Evolutionary conservation across 805 yeast genomes (phyloP).

Genomic region (Pichia manshurica): DNA sequence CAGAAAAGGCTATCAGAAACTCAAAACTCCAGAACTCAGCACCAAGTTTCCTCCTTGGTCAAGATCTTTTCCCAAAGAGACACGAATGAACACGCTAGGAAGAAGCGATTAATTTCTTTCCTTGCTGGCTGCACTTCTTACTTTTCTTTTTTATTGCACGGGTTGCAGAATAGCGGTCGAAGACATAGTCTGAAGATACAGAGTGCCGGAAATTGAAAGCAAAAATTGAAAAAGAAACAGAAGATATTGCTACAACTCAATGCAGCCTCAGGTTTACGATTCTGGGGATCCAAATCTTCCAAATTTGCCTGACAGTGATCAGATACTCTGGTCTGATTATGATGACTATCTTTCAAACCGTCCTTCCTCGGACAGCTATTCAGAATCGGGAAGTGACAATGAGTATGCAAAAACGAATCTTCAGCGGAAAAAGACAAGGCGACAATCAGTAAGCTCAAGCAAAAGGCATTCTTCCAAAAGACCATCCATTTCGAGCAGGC

Average conservation of each 20-base stretch:
- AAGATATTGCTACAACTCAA: background rate
- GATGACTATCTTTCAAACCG: slow-evolving; percentile 25
- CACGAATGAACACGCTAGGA: no score
- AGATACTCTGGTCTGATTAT: slow-evolving; percentile 28
- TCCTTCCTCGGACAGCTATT: background rate
- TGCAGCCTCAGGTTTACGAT: slow-evolving; percentile 28
- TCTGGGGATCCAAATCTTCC: slow-evolving; percentile 39
- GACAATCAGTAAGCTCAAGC: background rate
- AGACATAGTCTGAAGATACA: no score
- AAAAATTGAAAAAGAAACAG: no score
- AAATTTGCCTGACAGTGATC: slow-evolving; percentile 32
- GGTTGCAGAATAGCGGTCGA: no score
- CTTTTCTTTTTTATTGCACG: no score
- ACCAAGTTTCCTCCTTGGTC: no score
- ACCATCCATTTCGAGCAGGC: background rate
- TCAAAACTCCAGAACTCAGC: no score
- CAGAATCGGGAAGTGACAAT: slow-evolving; percentile 5
- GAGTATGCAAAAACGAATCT: background rate
- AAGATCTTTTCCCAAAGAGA: no score
- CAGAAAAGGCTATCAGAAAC: no score
- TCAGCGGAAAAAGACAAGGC: background rate
- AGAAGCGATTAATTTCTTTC: no score
- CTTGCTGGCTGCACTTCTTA: no score
- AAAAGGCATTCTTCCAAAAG: background rate
- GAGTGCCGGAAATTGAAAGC: no score